These are phyloP conservation scores for Pseudopithomyces chartarum DNA, from an alignment of 2,329 filamentous ascomycete species.

Conservation along the genomic window DNA sequence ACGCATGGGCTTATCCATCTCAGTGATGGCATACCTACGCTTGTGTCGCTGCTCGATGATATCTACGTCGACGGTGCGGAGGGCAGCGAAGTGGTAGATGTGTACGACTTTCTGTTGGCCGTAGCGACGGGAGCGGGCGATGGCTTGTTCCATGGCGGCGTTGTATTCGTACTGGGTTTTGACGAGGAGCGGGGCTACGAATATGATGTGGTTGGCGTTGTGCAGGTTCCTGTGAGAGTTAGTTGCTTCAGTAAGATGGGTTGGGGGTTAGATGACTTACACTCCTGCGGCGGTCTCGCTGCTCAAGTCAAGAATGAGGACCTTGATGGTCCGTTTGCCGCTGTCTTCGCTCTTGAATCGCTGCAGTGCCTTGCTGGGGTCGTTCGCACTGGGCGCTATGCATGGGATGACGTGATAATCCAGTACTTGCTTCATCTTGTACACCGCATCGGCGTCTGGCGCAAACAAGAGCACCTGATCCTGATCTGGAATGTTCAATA, in stretches of 20 bases:
- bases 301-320: constrained; percentile 62
- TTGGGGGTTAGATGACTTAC: constrained; percentile 47
- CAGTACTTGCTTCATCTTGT: constrained; percentile 23
- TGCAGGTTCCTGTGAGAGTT: constrained; percentile 59
- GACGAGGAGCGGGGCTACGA: constrained; percentile 61
- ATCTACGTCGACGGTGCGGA: constrained; percentile 65
- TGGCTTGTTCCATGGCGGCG: constrained; percentile 65
- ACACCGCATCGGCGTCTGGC: constrained; percentile 25
- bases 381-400: background rate
- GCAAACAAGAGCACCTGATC: constrained; percentile 37
- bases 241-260: background rate
- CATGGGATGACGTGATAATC: constrained; percentile 19
- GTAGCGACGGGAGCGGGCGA: constrained; percentile 64
- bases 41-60: constrained; percentile 52
- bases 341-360: constrained; percentile 17
- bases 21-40: constrained; percentile 26
- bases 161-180: constrained; percentile 60
- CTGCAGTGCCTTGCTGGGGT: constrained; percentile 8
- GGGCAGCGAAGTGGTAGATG: constrained; percentile 77
- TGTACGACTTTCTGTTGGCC: constrained; percentile 63
- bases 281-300: constrained; percentile 64
- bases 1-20: background rate
- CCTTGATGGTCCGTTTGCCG: constrained; percentile 42
- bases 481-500: constrained; percentile 48
- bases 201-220: constrained; percentile 68